A percentile compares a stretch with the other conserved stretches of the same genome.
Evolutionary conservation across 331 rosid species (phyloP).

Genomic region (Erythrophleum ivorense): DNA sequence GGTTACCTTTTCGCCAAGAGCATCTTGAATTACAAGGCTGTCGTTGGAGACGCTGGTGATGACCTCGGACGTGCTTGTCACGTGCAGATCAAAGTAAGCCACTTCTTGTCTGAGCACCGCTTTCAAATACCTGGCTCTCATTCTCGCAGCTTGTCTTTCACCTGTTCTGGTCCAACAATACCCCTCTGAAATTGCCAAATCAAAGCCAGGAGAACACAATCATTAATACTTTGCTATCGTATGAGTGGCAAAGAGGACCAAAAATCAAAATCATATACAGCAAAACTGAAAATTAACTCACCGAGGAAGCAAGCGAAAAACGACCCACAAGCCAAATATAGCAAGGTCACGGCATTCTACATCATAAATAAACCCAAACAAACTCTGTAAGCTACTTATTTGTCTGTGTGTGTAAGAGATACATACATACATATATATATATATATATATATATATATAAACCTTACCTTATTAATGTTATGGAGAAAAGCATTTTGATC

Average conservation of each 20-base stretch:
- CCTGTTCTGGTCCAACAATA: slow-evolving; percentile 91
- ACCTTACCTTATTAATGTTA: slow-evolving; percentile 67
- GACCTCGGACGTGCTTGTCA: slow-evolving; percentile 74
- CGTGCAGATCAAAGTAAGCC: slow-evolving; percentile 77
- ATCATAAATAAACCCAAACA: slow-evolving; percentile 39
- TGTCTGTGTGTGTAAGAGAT: not conserved
- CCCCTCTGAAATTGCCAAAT: slow-evolving; percentile 57
- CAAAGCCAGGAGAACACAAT: not conserved
- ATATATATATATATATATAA: not conserved
- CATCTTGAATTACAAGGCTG: slow-evolving; percentile 70
- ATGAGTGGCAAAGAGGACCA: not conserved
- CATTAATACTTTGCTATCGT: not conserved
- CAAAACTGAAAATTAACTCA: slow-evolving; percentile 35
- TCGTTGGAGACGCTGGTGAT: slow-evolving; percentile 74
- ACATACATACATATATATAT: not conserved
- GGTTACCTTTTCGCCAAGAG: slow-evolving; percentile 66
- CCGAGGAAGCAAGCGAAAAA: slow-evolving; percentile 65
- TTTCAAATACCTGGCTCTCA: slow-evolving; percentile 72
- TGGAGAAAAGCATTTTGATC: slow-evolving; percentile 31
- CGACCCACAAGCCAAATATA: slow-evolving; percentile 60
- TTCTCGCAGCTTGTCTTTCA: slow-evolving; percentile 75
- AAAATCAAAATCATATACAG: not conserved
- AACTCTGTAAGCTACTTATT: not conserved
- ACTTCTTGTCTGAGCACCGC: slow-evolving; percentile 84
- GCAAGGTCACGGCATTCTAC: slow-evolving; percentile 66